Percentiles rank a stretch among this genome's conserved stretches.
phyloP scores from a whole-genome alignment of 2,329 filamentous ascomycete genomes.

The Diaporthe sp. region DNA sequence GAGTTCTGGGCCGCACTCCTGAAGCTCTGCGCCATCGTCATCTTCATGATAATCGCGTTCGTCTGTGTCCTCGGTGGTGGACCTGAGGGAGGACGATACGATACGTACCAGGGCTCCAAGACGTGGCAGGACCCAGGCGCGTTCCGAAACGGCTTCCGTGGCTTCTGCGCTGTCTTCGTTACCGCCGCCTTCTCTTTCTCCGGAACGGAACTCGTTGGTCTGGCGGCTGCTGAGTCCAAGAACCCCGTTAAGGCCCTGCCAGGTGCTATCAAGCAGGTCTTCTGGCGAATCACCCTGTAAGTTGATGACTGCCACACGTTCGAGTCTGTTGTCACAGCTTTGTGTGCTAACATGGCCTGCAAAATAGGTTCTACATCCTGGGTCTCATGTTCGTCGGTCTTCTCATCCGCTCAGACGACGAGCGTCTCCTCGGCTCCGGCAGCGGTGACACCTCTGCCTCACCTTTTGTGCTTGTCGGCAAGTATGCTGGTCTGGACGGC shows the following conservation, averaged over 20 bases:
- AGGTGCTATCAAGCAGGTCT: constrained; percentile 84
- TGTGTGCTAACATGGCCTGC: neutral
- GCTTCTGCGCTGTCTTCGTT: constrained; percentile 79
- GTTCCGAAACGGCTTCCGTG: constrained; percentile 81
- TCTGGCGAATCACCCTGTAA: constrained; percentile 66
- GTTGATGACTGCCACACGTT: neutral
- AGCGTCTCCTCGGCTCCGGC: constrained; percentile 59
- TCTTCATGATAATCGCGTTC: constrained; percentile 74
- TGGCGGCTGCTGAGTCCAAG: constrained; percentile 77
- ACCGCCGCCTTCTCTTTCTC: constrained; percentile 81
- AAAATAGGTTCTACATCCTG: constrained; percentile 60
- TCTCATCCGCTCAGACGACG: constrained; percentile 60
- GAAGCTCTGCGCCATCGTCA: constrained; percentile 69
- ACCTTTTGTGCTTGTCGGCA: constrained; percentile 70
- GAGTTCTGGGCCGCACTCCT: constrained; percentile 70
- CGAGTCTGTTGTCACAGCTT: no score
- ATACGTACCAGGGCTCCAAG: constrained; percentile 61
- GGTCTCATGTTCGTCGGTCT: constrained; percentile 66
- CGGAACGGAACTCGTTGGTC: constrained; percentile 79
- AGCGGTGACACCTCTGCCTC: constrained; percentile 60
- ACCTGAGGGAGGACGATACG: constrained; percentile 59
- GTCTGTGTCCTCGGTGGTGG: constrained; percentile 72
- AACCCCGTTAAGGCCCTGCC: constrained; percentile 82
- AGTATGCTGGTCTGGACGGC: constrained; percentile 64
- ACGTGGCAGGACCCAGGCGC: constrained; percentile 64